Base-by-base conservation (phyloP, 441 rosid genomes). In the Codiaeum variegatum region DNA sequence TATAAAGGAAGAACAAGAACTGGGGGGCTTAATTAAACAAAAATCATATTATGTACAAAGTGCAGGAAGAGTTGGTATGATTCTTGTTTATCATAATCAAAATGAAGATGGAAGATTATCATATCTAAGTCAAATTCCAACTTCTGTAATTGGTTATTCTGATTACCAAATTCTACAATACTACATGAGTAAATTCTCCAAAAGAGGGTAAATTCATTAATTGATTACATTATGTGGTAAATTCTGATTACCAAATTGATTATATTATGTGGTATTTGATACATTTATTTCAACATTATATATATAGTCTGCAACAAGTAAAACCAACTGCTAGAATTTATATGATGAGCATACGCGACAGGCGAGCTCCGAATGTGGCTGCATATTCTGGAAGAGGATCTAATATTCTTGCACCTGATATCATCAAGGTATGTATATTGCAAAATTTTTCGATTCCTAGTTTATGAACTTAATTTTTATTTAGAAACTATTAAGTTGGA, bases 311-410 rank as follows among this genome's bases (percentile, higher is more conserved):
- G 15, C 1, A 15, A 13, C 2, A 18, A 6, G 24, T 66, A 31
- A 28, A 3, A 4, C 61, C 62, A n/a, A 46, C 29, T 44, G 60
- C 62, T 18, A 38, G 15, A 11, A 60, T 72, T 49, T 6, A 76
- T 16, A 16, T 13, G 12, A 36, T 21, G 42, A 21, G 0, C 18
- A 12, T 52, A 19, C 36, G 60, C n/a, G 34, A 26, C 23, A 36
- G 11, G 13, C 60, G 70, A 5, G 62, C 76, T 7, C 76, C 73
- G 3, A n/a, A 6, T 13, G 63, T 67, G 70, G 70, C 76, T 4
- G 2, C 8, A 11, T 72, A 72, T 49, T 77, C 76, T 21, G 40
- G 28, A 0, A 67, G 26, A 62, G 73, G 80, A 62, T 76, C 76
- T 15, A 77, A 54, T 13, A 34, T 6, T 7, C 0, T 72, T 9